phyloP scores from a whole-genome alignment of 202 grass and related monocot species.

The Miscanthus sacchariflorus region DNA sequence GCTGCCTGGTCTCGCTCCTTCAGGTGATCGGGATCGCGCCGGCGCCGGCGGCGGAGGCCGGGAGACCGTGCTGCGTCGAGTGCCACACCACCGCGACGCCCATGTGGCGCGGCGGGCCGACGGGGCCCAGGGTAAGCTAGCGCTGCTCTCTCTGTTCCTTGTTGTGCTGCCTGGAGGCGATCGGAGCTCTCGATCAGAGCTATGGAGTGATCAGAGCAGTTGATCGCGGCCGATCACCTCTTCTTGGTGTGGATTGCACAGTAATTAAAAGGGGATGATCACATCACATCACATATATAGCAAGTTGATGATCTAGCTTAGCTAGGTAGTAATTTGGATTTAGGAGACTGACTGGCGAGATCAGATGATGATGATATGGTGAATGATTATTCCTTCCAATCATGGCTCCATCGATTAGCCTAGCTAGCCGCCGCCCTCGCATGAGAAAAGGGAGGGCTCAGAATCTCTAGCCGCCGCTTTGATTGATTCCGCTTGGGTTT shows the following conservation, averaged over 20 bases:
- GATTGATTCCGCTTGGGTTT: slow-evolving; percentile 13
- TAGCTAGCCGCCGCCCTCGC: slow-evolving; percentile 28
- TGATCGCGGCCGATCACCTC: not conserved
- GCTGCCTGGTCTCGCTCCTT: too few species aligned
- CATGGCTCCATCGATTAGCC: slow-evolving; percentile 19
- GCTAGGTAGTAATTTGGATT: slow-evolving; percentile 18
- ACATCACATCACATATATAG: not conserved
- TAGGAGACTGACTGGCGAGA: not conserved
- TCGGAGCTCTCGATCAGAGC: not conserved
- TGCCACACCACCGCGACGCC: slow-evolving; percentile 89
- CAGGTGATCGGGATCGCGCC: slow-evolving; percentile 51
- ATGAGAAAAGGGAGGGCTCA: not conserved
- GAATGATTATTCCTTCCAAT: slow-evolving; percentile 28
- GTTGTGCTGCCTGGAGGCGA: not conserved
- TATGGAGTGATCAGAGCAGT: not conserved
- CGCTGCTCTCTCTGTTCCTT: not conserved
- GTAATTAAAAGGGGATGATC: not conserved
- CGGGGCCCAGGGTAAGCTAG: slow-evolving; percentile 71
- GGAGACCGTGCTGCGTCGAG: slow-evolving; percentile 69
- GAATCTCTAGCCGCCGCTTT: slow-evolving; percentile 48
- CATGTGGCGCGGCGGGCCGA: slow-evolving; percentile 91
- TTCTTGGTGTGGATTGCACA: not conserved
- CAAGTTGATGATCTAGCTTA: not conserved
- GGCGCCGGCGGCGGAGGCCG: slow-evolving; percentile 35
- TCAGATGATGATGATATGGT: not conserved